Evolutionary conservation across 805 yeast species (phyloP).

Genomic region (Ogataea thermomethanolica): DNA sequence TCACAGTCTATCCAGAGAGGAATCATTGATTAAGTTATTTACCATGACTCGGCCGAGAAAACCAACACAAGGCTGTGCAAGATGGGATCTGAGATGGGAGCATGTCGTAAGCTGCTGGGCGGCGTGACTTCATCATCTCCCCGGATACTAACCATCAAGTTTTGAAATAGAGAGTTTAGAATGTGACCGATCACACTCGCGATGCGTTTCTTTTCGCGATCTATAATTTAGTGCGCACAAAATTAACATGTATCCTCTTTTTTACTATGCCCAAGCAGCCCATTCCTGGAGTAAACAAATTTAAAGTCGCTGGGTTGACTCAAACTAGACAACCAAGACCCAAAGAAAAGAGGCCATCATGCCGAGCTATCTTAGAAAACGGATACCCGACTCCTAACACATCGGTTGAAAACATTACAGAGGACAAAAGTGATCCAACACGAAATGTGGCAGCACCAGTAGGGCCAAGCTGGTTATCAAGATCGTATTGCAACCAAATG

Average conservation of each 20-base stretch:
- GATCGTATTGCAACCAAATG: background rate
- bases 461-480: background rate
- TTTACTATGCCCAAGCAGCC: constrained; percentile 23
- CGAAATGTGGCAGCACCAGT: no score
- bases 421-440: background rate
- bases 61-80: background rate
- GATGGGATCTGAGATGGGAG: background rate
- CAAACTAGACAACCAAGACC: background rate
- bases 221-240: no score
- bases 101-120: no score
- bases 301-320: constrained; percentile 2
- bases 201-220: no score
- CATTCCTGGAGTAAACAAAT: constrained; percentile 8
- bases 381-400: constrained; percentile 6
- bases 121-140: no score
- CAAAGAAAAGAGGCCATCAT: background rate
- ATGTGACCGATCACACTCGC: no score
- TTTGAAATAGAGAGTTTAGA: no score
- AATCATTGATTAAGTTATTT: constrained; percentile 26
- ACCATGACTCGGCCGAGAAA: constrained; percentile 8
- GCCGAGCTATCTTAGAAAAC: background rate
- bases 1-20: constrained; percentile 92
- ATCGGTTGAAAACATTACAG: constrained; percentile 1
- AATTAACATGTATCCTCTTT: constrained; percentile 16
- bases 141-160: no score